Conservation (phyloP, 1,284 basidiomycete species). For the Naganishia sp. region DNA sequence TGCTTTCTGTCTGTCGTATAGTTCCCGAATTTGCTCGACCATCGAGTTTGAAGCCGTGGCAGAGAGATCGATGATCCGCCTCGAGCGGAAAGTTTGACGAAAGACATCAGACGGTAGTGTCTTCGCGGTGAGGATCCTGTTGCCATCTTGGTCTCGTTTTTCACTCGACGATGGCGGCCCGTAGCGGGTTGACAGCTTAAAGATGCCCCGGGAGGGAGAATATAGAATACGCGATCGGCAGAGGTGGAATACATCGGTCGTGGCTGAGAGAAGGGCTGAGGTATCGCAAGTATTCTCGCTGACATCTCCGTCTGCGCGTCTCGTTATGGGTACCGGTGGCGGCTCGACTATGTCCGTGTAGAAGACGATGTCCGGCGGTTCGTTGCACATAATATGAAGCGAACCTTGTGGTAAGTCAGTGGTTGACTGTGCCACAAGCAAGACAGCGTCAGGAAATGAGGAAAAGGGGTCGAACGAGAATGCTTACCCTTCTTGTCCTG, state of each 20-base stretch:
- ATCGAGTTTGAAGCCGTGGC: background rate
- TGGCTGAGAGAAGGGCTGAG: conserved; percentile 7
- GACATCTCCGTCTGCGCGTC: background rate
- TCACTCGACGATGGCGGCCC: conserved; percentile 5
- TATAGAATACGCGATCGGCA: conserved; percentile 7
- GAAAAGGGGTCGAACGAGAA: background rate
- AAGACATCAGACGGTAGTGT: background rate
- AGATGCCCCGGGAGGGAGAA: background rate
- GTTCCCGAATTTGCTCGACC: background rate
- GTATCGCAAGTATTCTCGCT: conserved; percentile 7
- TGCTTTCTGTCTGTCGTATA: conserved; percentile 1
- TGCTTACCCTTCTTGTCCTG: conserved; percentile 11
- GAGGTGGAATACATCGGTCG: conserved; percentile 5
- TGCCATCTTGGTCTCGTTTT: background rate
- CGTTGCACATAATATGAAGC: conserved; percentile 15
- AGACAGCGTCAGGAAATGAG: background rate
- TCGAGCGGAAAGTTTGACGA: conserved; percentile 11
- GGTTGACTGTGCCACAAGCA: background rate
- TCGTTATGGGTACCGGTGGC: background rate
- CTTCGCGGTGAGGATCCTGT: too few species aligned
- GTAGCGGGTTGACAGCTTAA: conserved; percentile 3
- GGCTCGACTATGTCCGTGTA: conserved; percentile 11
- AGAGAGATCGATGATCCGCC: conserved; percentile 8
- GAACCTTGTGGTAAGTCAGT: conserved; percentile 12
- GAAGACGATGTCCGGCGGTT: conserved; percentile 21